A percentile compares a stretch with the other conserved stretches of the same genome.
Evolutionary conservation across 1,284 basidiomycete genomes (phyloP).

Genomic region (Ceratobasidium sp.): DNA sequence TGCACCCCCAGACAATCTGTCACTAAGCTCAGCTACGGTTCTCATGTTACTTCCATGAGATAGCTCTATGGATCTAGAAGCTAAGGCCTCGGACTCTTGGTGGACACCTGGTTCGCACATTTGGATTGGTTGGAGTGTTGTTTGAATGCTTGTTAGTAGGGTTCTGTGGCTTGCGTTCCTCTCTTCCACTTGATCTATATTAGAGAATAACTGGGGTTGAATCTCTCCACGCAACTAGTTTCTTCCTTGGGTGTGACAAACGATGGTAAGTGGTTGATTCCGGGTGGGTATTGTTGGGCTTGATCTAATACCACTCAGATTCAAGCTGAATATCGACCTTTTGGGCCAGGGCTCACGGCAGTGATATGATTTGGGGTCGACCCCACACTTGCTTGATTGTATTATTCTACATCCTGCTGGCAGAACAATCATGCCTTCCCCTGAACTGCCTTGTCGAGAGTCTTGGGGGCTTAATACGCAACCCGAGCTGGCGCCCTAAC

Average conservation of each 20-base stretch:
- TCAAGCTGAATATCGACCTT: too few relatives aligned
- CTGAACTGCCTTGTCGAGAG: background rate
- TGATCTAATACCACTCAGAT: too few relatives aligned
- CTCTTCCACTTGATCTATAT: conserved; percentile 78
- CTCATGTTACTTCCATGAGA: conserved; percentile 60
- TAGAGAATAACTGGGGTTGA: too few relatives aligned
- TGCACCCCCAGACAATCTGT: background rate
- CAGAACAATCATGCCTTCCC: too few relatives aligned
- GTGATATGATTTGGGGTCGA: too few relatives aligned
- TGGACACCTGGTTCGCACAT: conserved; percentile 16
- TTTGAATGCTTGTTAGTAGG: conserved; percentile 81
- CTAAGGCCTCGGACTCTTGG: conserved; percentile 43
- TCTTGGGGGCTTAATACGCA: background rate
- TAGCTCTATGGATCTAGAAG: background rate
- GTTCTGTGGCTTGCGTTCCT: conserved; percentile 89
- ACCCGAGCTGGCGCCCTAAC: background rate
- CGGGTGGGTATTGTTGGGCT: too few relatives aligned
- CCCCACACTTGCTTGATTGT: too few relatives aligned
- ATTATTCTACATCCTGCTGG: too few relatives aligned
- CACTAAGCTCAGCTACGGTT: background rate
- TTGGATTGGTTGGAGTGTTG: conserved; percentile 79
- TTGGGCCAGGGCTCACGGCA: too few relatives aligned
- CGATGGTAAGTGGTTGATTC: too few relatives aligned
- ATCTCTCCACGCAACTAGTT: too few relatives aligned
- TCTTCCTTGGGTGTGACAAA: too few relatives aligned